Evolutionary conservation across 192 early-diverging fungal genomes (phyloP), one percentile per base, ranked within the genome.

Genomic region (Entrophospora sp.): DNA sequence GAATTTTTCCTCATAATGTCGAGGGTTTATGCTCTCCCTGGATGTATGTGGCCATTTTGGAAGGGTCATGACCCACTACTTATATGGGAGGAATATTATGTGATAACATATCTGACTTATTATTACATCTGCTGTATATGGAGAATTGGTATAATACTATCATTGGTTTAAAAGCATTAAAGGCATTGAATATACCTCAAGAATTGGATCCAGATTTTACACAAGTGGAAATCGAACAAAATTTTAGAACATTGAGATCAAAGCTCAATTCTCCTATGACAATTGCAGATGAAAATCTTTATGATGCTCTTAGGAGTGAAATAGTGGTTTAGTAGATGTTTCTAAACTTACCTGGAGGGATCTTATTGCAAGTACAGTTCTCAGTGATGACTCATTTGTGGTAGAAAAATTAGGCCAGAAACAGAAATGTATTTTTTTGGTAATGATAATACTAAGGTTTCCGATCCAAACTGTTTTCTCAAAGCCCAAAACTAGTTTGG

Each of bases 1-100:
- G 48, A 65, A 32, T 24, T 16, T 65, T 65, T 65, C 13, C 44
- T 65, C 24, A 65, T 28, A 16, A 65, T 65, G 44, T 65, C 22
- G 24, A 65, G 49, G 49, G 36, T 65, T 65, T 65, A 34, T 65
- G 49, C 63, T 65, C 1, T 10, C 22, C 61, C 38, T 63, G 31
- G 36, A 28, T 49, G 18, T 63, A 25, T 20, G 25, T 46, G 30
- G 12, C n/a, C 20, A 25, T 58, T 55, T 55, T 59, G 38, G 25
- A 20, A 46, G 6, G 2, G 22, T 32, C n/a, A n/a, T n/a, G n/a
- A n/a, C n/a, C n/a, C n/a, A n/a, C n/a, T n/a, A n/a, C n/a, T n/a
- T n/a, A 42, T 42, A 42, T 42, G 40, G 40, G 40, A 16, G 7
- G 7, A 10, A 10, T 42, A 42, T 10, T 42, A 10, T 59, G 57